Base-by-base conservation (phyloP, 345 rosid genomes). In the Trapa incisa region DNA sequence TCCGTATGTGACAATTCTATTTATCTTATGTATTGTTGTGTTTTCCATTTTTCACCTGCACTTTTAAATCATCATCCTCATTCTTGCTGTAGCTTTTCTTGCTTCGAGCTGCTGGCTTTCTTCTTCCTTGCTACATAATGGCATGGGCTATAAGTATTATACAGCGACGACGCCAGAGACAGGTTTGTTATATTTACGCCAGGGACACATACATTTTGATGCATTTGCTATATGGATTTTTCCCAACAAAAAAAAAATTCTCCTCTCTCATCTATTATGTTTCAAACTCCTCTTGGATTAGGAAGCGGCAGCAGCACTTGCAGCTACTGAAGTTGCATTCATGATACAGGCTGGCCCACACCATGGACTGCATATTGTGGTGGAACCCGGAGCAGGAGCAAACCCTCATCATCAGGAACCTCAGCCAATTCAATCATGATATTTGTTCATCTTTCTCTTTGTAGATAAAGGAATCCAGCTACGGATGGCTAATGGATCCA, bases 51-150 rank as follows among this genome's bases (percentile, higher is more conserved):
- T 43, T 42, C 54, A 29, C 53, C 4, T 17, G 22, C 62, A 5
- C 64, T 42, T 39, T 8, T 52, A 64, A 64, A 68, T 37, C 37
- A 42, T 53, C 63, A 63, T 54, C 57, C 73, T 52, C 39, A 66
- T 65, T 14, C 36, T 67, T 36, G 71, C 64, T 37, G 53, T 35
- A 94, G 99, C 93, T 94, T 77, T 91, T 91, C 88, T 73, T 94
- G 79, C 89, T 94, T 41, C 88, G 99, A 3, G 96, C 93, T 6
- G 97, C 89, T 8, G 89, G 96, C 57, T 94, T 94, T 81, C 96
- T 94, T 75, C 86, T 94, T 60, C 97, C 99, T 2, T 94, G 99
- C 77, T 94, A 91, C 75, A 87, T 94, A 70, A 94, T 91, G 99
- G 99, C 97, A 61, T 94, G 99, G 99, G 97, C 96, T 70, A 85